Evolutionary conservation across 345 rosid species (phyloP), one percentile per base, ranked within the genome.

Genomic region (Iberis pinnata): DNA sequence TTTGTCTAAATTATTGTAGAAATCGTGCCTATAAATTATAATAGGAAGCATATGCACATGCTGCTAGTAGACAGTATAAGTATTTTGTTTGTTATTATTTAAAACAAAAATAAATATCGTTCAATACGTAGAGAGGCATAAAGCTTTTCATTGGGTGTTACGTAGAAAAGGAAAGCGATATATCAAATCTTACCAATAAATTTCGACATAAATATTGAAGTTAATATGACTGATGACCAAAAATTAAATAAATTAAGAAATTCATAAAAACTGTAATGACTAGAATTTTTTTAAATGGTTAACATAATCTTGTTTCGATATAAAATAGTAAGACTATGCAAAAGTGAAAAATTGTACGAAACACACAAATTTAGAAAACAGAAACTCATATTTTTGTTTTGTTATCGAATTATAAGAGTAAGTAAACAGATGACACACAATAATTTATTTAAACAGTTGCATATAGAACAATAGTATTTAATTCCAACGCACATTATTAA

Each of bases 41-140:
- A 50, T 65, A 53, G 40, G 33, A 43, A 50, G 59, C 64, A 65
- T 50, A 65, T 43, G 70, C 70, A 65, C 70, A 65, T 65, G 70
- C 19, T 65, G 52, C 46, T n/a, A n/a, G n/a, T 57, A 56, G 41
- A 65, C 63, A 42, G 58, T 57, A 42, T 64, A 55, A 15, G 42
- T 49, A 14, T 13, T 9, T 20, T 37, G 9, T 18, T 8, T 33
- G 4, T 35, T 22, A 12, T 52, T 12, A 39, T 31, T 19, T 15
- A 35, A 16, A 8, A 18, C 7, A 12, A 33, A 10, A 38, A 15
- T 24, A 65, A 27, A 49, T 43, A 58, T 43, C 50, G 45, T 47
- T 57, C 58, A n/a, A 36, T 65, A 58, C 8, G 53, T 52, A 49
- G 59, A 65, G 40, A 56, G 70, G 47, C 39, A 56, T 57, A 57